These are phyloP conservation scores for Myxozyma geophila DNA, from an alignment of 805 yeast species.

Conservation along the genomic window DNA sequence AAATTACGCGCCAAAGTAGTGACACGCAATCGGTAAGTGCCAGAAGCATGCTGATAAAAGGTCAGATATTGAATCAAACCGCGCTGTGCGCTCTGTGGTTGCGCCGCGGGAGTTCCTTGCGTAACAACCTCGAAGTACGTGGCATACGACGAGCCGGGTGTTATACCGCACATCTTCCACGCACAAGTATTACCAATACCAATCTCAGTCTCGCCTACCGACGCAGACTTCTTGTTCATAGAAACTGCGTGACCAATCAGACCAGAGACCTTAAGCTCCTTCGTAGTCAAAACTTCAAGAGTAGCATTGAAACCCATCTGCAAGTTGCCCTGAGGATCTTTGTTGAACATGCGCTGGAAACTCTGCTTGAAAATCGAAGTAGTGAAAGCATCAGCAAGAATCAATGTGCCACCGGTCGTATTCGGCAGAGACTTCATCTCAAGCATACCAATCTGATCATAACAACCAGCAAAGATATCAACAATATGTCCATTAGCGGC, in stretches of 20 bases:
- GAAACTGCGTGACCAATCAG: slow-evolving; percentile 92
- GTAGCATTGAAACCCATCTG: slow-evolving; percentile 90
- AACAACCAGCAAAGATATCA: slow-evolving; percentile 92
- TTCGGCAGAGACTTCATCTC: slow-evolving; percentile 89
- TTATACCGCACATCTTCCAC: slow-evolving; percentile 81
- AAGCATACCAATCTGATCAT: slow-evolving; percentile 92
- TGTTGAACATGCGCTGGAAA: slow-evolving; percentile 80
- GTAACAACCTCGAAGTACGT: slow-evolving; percentile 76
- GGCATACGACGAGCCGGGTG: slow-evolving; percentile 89
- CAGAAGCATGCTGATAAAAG: slow-evolving; percentile 93
- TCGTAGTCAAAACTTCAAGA: slow-evolving; percentile 83
- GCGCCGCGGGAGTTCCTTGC: slow-evolving; percentile 36
- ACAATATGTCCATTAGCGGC: slow-evolving; percentile 76
- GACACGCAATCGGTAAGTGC: slow-evolving; percentile 84
- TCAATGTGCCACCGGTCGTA: slow-evolving; percentile 86
- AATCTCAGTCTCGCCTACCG: slow-evolving; percentile 88
- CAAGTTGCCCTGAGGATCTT: slow-evolving; percentile 85
- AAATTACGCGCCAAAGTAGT: slow-evolving; percentile 73
- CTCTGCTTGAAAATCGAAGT: slow-evolving; percentile 94
- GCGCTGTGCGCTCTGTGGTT: slow-evolving; percentile 39
- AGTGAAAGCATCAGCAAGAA: slow-evolving; percentile 90
- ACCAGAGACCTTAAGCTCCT: slow-evolving; percentile 88
- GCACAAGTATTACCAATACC: slow-evolving; percentile 93
- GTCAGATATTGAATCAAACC: slow-evolving; percentile 79
- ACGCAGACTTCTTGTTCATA: slow-evolving; percentile 62